Percentiles rank a stretch among this genome's conserved stretches.
phyloP scores from a whole-genome alignment of 768 basidiomycete genomes.

The Sistotremastrum niveocremeum region DNA sequence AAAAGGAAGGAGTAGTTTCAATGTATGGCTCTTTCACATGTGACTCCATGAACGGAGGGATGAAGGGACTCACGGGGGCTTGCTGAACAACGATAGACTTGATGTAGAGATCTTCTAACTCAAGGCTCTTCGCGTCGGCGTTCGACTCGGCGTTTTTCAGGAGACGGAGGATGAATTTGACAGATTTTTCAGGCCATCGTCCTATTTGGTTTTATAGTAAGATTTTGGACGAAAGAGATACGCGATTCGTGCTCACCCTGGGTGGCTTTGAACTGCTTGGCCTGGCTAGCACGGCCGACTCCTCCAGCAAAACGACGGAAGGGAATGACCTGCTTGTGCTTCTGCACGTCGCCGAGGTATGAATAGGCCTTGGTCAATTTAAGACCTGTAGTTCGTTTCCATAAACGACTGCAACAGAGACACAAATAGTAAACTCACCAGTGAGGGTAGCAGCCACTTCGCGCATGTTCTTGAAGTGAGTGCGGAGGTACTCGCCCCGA shows the following conservation, averaged over 20 bases:
- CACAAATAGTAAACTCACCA: slow-evolving; percentile 34
- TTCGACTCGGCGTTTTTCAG: slow-evolving; percentile 99
- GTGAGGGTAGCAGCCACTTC: slow-evolving; percentile 93
- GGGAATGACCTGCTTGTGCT: slow-evolving; percentile 94
- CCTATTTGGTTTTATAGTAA: slow-evolving; percentile 32
- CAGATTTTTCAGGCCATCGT: slow-evolving; percentile 99
- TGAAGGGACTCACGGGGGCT: slow-evolving; percentile 63
- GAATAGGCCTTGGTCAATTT: slow-evolving; percentile 89
- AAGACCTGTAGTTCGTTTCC: slow-evolving; percentile 42
- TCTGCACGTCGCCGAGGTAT: slow-evolving; percentile 87
- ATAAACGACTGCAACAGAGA: neutral
- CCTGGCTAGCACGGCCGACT: slow-evolving; percentile 89
- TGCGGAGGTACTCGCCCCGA: slow-evolving; percentile 93
- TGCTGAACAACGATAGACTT: slow-evolving; percentile 98
- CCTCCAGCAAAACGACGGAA: slow-evolving; percentile 94
- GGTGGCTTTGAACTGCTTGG: slow-evolving; percentile 92
- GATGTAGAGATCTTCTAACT: slow-evolving; percentile 84
- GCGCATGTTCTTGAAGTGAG: slow-evolving; percentile 99
- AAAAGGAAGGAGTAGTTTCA: neutral
- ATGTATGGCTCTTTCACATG: neutral
- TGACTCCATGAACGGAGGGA: neutral
- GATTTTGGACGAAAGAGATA: neutral
- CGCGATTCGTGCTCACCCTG: slow-evolving; percentile 49
- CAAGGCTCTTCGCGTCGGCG: slow-evolving; percentile 93
- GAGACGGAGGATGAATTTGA: slow-evolving; percentile 86